phyloP scores from a whole-genome alignment of 257 asterid genomes.

The Verbascum thapsus region DNA sequence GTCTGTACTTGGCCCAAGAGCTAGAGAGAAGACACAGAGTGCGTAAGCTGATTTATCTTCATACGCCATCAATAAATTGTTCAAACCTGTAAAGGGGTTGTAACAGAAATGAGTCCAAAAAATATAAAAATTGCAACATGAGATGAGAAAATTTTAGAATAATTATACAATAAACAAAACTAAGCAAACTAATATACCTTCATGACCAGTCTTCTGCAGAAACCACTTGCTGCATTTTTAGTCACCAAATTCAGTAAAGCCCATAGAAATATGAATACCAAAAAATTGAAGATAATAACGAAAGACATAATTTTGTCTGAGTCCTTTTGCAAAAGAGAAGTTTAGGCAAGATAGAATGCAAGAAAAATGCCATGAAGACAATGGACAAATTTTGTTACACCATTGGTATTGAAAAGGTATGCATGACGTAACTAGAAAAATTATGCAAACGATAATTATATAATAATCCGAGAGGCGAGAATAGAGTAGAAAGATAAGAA shows the following conservation, averaged over 20 bases:
- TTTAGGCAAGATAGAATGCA: background rate
- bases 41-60: constrained; percentile 97
- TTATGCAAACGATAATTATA: constrained; percentile 11
- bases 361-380: constrained; percentile 1
- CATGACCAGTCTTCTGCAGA: constrained; percentile 87
- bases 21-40: constrained; percentile 86
- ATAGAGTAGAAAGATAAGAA: background rate
- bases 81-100: constrained; percentile 60
- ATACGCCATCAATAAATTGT: constrained; percentile 86
- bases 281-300: constrained; percentile 16
- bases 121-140: constrained; percentile 2
- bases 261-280: constrained; percentile 20
- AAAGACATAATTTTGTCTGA: background rate
- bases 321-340: constrained; percentile 1
- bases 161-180: constrained; percentile 15
- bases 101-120: constrained; percentile 17
- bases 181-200: constrained; percentile 51
- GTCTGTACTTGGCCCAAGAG: constrained; percentile 80
- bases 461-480: background rate
- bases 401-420: constrained; percentile 8
- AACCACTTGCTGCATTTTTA: constrained; percentile 83
- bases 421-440: constrained; percentile 9
- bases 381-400: constrained; percentile 1
- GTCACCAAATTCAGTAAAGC: constrained; percentile 35
- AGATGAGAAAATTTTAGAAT: constrained; percentile 8